Evolutionary conservation across 768 basidiomycete genomes (phyloP).

Genomic region (Exidia glandulosa): DNA sequence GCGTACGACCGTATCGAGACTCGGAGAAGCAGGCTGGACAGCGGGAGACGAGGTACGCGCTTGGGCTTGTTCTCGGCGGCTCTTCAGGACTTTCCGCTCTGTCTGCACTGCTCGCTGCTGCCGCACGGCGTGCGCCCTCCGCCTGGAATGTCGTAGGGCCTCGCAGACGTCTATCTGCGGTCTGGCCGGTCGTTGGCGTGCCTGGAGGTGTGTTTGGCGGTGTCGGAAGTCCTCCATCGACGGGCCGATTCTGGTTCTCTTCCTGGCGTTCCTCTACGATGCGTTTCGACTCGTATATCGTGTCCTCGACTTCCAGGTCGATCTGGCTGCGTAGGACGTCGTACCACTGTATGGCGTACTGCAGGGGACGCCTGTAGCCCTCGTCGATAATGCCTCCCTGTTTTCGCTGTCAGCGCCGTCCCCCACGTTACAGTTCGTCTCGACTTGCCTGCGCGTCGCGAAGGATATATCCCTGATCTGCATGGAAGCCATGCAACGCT

Average conservation of each 20-base stretch:
- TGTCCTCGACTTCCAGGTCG: constrained; percentile 6
- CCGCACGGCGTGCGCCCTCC: no score
- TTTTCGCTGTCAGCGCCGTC: neutral
- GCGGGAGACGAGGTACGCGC: constrained; percentile 14
- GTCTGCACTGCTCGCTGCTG: no score
- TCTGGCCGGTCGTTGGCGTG: neutral
- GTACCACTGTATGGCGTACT: constrained; percentile 20
- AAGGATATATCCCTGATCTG: constrained; percentile 14
- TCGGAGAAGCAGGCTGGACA: constrained; percentile 27
- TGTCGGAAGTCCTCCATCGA: neutral
- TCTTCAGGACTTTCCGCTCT: no score
- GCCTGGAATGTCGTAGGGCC: no score
- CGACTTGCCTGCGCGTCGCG: constrained; percentile 9
- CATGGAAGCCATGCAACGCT: constrained; percentile 21
- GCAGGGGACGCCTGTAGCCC: constrained; percentile 20
- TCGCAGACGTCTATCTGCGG: neutral
- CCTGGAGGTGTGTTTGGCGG: neutral
- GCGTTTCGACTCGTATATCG: no score
- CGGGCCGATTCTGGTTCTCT: neutral
- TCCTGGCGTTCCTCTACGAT: no score
- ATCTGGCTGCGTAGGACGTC: constrained; percentile 11
- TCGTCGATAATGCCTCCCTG: constrained; percentile 17
- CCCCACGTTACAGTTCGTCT: neutral
- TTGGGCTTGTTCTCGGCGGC: constrained; percentile 7
- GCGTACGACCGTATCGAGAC: constrained; percentile 12